phyloP scores from a whole-genome alignment of 495 filamentous ascomycete genomes.

The Massariosphaeria phaeospora region DNA sequence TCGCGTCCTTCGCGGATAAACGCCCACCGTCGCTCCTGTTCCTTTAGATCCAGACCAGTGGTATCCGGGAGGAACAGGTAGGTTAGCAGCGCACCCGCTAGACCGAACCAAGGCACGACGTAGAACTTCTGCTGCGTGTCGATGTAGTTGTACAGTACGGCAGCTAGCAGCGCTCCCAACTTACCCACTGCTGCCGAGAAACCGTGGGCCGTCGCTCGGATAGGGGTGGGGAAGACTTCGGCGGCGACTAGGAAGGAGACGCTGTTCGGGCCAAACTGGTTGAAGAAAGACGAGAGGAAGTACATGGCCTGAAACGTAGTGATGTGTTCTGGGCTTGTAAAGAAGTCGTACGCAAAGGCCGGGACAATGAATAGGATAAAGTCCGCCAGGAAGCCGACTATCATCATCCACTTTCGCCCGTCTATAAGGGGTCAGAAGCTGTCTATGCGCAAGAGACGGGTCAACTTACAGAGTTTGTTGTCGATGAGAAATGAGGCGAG shows the following conservation, averaged over 20 bases:
- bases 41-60: conserved; percentile 87
- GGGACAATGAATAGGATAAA: conserved; percentile 86
- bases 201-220: conserved; percentile 86
- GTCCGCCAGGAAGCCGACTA: conserved; percentile 76
- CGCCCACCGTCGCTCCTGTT: conserved; percentile 83
- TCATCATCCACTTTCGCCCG: conserved; percentile 88
- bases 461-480: conserved; percentile 62
- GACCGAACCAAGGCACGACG: conserved; percentile 87
- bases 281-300: conserved; percentile 90
- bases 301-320: conserved; percentile 86
- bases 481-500: conserved; percentile 73
- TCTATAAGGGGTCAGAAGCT: conserved; percentile 35
- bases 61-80: conserved; percentile 82
- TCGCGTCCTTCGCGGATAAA: conserved; percentile 71
- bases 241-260: conserved; percentile 90
- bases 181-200: conserved; percentile 83
- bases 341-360: conserved; percentile 78
- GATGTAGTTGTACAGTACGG: conserved; percentile 88
- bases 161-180: conserved; percentile 73
- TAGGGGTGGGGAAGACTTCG: conserved; percentile 83
- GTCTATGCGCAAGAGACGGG: neutral
- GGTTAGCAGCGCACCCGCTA: conserved; percentile 72
- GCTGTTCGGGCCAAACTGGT: conserved; percentile 90
- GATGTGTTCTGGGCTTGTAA: conserved; percentile 58
- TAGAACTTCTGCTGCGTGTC: conserved; percentile 69